phyloP scores from a whole-genome alignment of 139 green algal genomes.

The Microglena sp. region DNA sequence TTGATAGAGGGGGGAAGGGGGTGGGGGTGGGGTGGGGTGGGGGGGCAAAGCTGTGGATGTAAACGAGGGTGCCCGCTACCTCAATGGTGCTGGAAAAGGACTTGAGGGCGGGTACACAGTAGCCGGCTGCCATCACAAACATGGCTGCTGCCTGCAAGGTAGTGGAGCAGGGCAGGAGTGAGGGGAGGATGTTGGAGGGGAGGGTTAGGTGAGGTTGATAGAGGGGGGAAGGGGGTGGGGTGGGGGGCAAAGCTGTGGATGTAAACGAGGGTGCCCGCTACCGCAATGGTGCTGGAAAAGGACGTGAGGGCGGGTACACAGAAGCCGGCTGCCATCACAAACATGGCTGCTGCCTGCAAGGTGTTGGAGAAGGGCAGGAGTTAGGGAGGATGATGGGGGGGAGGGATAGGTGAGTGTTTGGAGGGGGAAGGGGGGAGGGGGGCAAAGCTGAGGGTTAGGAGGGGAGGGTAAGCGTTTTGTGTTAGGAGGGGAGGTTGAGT shows the following conservation, averaged over 20 bases:
- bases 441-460: conserved; percentile 80
- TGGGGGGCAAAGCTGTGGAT: conserved; percentile 80
- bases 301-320: conserved; percentile 43
- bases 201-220: background rate
- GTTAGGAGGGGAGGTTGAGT: too few relatives aligned
- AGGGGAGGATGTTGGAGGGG: background rate
- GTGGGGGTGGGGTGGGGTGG: too few relatives aligned
- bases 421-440: too few relatives aligned
- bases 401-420: background rate
- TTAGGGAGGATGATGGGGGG: background rate
- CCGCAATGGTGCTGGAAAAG: conserved; percentile 36
- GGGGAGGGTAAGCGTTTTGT: too few relatives aligned
- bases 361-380: too few relatives aligned
- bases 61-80: conserved; percentile 71
- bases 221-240: too few relatives aligned
- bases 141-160: conserved; percentile 56
- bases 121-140: conserved; percentile 70
- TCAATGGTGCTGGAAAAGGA: conserved; percentile 36
- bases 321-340: conserved; percentile 72
- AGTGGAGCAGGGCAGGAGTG: too few relatives aligned
- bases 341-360: conserved; percentile 57
- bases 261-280: conserved; percentile 80
- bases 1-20: too few relatives aligned
- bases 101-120: conserved; percentile 51
- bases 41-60: conserved; percentile 85